A percentile compares a stretch with the other conserved stretches of the same genome.
Evolutionary conservation across 2,329 filamentous ascomycete species (phyloP).

Genomic region (Mycosphaerella arachidis): DNA sequence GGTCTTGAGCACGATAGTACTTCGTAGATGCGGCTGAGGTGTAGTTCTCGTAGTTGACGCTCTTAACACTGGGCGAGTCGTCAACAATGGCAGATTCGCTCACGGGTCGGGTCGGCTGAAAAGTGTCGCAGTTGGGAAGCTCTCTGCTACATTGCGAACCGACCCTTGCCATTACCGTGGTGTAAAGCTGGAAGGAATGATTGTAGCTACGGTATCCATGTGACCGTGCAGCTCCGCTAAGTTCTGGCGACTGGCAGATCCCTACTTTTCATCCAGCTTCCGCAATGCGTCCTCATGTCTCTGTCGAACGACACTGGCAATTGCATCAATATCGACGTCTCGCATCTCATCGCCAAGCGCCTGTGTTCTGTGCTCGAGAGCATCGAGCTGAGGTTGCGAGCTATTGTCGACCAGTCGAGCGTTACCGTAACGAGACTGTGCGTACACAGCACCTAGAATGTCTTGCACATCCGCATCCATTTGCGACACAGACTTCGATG

Average conservation of each 20-base stretch:
- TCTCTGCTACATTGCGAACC: no score
- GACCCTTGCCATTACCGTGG: neutral
- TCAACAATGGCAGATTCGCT: no score
- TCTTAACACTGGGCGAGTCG: no score
- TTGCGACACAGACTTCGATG: constrained; percentile 35
- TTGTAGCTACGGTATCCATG: neutral
- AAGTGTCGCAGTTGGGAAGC: no score
- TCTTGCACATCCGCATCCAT: constrained; percentile 36
- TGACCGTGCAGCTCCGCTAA: neutral
- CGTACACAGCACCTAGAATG: constrained; percentile 36
- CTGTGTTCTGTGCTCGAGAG: constrained; percentile 37
- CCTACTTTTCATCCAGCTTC: constrained; percentile 3
- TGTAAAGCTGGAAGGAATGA: neutral
- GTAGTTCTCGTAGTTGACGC: no score
- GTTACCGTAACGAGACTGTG: constrained; percentile 26
- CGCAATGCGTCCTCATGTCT: constrained; percentile 18
- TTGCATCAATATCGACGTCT: constrained; percentile 28
- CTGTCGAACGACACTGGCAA: constrained; percentile 18
- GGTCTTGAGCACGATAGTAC: no score
- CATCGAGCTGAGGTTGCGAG: constrained; percentile 30
- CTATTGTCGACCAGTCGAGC: constrained; percentile 22
- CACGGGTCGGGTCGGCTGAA: no score
- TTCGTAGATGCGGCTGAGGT: no score
- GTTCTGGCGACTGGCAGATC: neutral
- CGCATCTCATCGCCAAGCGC: constrained; percentile 36